These are phyloP conservation scores for Macrophomina tecta DNA, from an alignment of 2,329 filamentous ascomycete genomes.

Conservation along the genomic window DNA sequence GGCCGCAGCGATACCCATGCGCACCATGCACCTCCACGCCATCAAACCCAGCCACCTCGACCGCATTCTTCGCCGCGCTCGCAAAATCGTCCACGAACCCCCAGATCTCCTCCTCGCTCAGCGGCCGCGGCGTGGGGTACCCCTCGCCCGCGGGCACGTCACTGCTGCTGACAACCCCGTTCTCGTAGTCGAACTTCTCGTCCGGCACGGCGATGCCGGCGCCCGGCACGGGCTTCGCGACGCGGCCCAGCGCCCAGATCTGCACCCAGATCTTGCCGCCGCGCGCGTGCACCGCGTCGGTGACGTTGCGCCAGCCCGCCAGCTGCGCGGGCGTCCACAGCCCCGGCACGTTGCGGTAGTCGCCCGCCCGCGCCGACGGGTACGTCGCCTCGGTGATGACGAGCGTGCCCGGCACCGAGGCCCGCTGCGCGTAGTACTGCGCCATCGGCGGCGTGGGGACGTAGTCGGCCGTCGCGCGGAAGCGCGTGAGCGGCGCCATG, in stretches of 20 bases:
- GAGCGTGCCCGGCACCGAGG: conserved; percentile 39
- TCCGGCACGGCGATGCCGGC: conserved; percentile 34
- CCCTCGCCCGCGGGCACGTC: conserved; percentile 34
- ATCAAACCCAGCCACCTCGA: conserved; percentile 62
- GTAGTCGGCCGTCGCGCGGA: conserved; percentile 54
- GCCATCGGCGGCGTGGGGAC: conserved; percentile 49
- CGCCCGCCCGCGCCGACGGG: conserved; percentile 37
- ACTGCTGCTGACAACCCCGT: conserved; percentile 38
- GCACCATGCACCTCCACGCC: conserved; percentile 64
- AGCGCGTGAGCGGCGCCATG: conserved; percentile 44
- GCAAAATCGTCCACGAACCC: conserved; percentile 46
- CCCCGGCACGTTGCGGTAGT: conserved; percentile 37
- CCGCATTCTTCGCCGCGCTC: conserved; percentile 52
- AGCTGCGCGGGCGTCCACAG: conserved; percentile 55
- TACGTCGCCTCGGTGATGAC: conserved; percentile 44
- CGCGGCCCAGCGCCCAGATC: conserved; percentile 66
- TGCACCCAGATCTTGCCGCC: conserved; percentile 67
- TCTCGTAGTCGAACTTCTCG: conserved; percentile 35
- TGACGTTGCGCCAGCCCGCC: conserved; percentile 65
- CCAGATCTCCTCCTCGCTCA: conserved; percentile 49
- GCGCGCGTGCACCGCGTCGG: conserved; percentile 67
- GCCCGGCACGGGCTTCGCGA: conserved; percentile 49
- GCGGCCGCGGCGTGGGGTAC: conserved; percentile 36
- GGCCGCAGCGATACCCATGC: conserved; percentile 60
- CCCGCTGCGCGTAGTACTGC: conserved; percentile 41